phyloP scores from a whole-genome alignment of 2,329 filamentous ascomycete species.

The Penicillium thymicola region DNA sequence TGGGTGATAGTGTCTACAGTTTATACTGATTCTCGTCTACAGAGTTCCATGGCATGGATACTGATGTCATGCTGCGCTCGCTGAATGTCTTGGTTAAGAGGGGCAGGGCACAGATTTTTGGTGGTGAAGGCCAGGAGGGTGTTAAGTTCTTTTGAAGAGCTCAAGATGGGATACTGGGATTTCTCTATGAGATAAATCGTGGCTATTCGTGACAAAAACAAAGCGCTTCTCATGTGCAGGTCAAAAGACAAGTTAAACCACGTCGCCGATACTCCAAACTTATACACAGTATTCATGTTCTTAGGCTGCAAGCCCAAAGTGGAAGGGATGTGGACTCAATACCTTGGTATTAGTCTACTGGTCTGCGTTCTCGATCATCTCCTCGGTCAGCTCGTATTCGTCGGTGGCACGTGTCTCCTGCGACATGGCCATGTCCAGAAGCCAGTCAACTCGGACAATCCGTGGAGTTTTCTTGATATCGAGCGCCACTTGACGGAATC shows the following conservation, averaged over 20 bases:
- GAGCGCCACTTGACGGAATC: slow-evolving; percentile 74
- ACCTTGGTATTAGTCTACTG: slow-evolving; percentile 15
- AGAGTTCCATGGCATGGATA: slow-evolving; percentile 89
- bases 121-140: slow-evolving; percentile 79
- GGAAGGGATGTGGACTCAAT: background rate
- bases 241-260: slow-evolving; percentile 3
- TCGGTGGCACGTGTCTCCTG: slow-evolving; percentile 71
- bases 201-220: slow-evolving; percentile 24
- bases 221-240: slow-evolving; percentile 12
- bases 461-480: slow-evolving; percentile 75
- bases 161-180: slow-evolving; percentile 8
- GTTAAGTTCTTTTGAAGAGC: slow-evolving; percentile 86
- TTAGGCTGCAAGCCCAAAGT: background rate
- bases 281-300: slow-evolving; percentile 5
- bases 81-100: slow-evolving; percentile 80
- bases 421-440: slow-evolving; percentile 83
- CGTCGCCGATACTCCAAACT: slow-evolving; percentile 2
- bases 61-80: slow-evolving; percentile 73
- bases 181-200: slow-evolving; percentile 16
- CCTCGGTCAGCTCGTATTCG: slow-evolving; percentile 52
- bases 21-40: slow-evolving; percentile 11
- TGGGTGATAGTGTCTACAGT: background rate
- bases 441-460: slow-evolving; percentile 83
- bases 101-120: slow-evolving; percentile 91
- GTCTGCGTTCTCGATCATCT: slow-evolving; percentile 23